phyloP scores from a whole-genome alignment of 495 filamentous ascomycete genomes.

The Penicillium riverlandense region DNA sequence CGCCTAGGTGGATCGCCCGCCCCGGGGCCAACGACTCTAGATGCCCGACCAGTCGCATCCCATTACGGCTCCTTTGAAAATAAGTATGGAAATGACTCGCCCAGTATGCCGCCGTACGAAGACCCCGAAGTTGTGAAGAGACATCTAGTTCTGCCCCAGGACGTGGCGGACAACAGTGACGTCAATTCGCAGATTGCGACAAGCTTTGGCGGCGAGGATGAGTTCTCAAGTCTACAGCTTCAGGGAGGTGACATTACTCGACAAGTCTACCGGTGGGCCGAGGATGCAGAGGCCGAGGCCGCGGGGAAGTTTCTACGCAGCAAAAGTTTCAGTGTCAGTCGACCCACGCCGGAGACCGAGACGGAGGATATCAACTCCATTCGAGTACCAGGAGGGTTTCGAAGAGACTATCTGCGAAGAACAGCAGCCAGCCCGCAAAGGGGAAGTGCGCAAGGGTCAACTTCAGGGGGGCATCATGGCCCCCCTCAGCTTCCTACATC shows the following conservation, averaged over 20 bases:
- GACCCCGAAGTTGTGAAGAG: slow-evolving; percentile 75
- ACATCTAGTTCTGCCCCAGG: slow-evolving; percentile 67
- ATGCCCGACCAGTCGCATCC: slow-evolving; percentile 45
- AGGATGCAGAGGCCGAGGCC: slow-evolving; percentile 58
- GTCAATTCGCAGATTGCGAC: slow-evolving; percentile 33
- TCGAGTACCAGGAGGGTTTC: slow-evolving; percentile 86
- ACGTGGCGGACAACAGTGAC: slow-evolving; percentile 34
- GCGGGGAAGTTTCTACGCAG: slow-evolving; percentile 55
- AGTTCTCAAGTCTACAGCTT: slow-evolving; percentile 86
- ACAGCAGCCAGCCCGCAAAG: slow-evolving; percentile 54
- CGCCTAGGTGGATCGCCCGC: slow-evolving; percentile 50
- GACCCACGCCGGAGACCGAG: slow-evolving; percentile 71
- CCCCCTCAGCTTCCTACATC: slow-evolving; percentile 68
- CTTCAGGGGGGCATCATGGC: slow-evolving; percentile 23
- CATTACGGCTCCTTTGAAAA: slow-evolving; percentile 78
- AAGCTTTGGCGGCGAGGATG: slow-evolving; percentile 53
- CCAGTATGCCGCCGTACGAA: slow-evolving; percentile 50
- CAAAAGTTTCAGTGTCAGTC: slow-evolving; percentile 72
- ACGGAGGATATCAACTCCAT: slow-evolving; percentile 78
- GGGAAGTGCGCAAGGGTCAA: slow-evolving; percentile 35
- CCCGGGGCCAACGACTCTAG: slow-evolving; percentile 30
- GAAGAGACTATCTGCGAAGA: slow-evolving; percentile 76
- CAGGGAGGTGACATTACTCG: slow-evolving; percentile 93
- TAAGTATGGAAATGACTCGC: slow-evolving; percentile 33
- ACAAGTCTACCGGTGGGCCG: slow-evolving; percentile 90